Conservation (phyloP, 805 yeast genomes). For the Sugiyamaella marilandica region DNA sequence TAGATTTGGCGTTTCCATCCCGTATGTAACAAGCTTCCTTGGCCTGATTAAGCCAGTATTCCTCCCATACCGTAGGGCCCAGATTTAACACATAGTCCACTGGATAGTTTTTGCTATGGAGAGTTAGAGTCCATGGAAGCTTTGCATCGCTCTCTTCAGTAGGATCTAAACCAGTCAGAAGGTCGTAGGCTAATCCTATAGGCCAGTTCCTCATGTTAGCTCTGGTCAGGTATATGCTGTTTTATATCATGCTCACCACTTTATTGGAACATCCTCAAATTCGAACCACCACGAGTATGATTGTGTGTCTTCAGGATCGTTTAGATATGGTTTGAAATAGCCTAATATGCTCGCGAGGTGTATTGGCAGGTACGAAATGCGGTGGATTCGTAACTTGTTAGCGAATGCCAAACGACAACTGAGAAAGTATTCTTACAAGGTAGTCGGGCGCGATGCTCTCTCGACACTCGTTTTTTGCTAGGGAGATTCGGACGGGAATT, state of each 20-base stretch:
- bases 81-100: conserved; percentile 40
- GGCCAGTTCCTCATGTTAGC: conserved; percentile 48
- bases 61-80: conserved; percentile 35
- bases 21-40: conserved; percentile 77
- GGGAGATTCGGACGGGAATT: not conserved
- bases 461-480: conserved; percentile 1
- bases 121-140: conserved; percentile 44
- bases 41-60: conserved; percentile 68
- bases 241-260: conserved; percentile 48
- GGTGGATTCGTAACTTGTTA: conserved; percentile 17
- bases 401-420: not conserved
- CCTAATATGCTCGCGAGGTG: conserved; percentile 20
- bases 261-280: conserved; percentile 55
- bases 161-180: conserved; percentile 40
- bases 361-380: conserved; percentile 27
- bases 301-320: conserved; percentile 22
- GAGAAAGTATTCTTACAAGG: not conserved
- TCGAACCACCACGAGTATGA: conserved; percentile 58
- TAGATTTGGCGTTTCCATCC: conserved; percentile 70
- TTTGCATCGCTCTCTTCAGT: conserved; percentile 13
- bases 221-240: no score
- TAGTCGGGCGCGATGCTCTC: not conserved
- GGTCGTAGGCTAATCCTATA: conserved; percentile 61
- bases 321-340: conserved; percentile 25
- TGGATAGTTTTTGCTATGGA: conserved; percentile 45